Percentiles rank a stretch among this genome's conserved stretches.
These are phyloP conservation scores for Fusarium temperatum DNA, from an alignment of 2,329 filamentous ascomycete species.

Conservation along the genomic window DNA sequence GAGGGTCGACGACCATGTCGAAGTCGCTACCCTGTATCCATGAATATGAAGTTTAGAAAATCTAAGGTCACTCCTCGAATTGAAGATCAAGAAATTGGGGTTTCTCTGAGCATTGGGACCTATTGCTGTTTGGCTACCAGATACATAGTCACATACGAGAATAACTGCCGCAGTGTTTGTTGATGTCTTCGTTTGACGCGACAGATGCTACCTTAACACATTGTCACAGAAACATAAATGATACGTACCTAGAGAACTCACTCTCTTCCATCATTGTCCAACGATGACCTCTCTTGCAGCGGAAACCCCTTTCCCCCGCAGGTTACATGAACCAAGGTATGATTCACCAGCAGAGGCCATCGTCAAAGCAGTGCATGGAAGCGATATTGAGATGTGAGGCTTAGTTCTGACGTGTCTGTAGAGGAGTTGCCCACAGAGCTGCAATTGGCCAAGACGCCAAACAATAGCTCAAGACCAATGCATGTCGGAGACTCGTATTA, in stretches of 20 bases:
- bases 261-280: not conserved
- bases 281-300: not conserved
- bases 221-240: not conserved
- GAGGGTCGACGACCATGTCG: not conserved
- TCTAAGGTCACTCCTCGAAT: not conserved
- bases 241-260: not conserved
- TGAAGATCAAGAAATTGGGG: not conserved
- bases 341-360: not conserved
- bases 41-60: not conserved
- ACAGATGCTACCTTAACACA: not conserved
- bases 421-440: conserved; percentile 3
- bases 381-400: conserved; percentile 27
- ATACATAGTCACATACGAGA: no score
- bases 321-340: not conserved
- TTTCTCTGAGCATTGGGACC: not conserved
- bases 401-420: conserved; percentile 31
- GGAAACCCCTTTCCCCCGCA: conserved; percentile 11
- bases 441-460: conserved; percentile 15
- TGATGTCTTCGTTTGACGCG: not conserved
- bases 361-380: conserved; percentile 19
- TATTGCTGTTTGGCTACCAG: not conserved
- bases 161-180: not conserved
- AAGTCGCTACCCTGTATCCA: not conserved
- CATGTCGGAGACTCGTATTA: not conserved
- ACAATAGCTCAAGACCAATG: conserved; percentile 10